A percentile compares a stretch with the other conserved stretches of the same genome.
Conservation (phyloP, 345 rosid genomes). For the Aethionema arabicum region DNA sequence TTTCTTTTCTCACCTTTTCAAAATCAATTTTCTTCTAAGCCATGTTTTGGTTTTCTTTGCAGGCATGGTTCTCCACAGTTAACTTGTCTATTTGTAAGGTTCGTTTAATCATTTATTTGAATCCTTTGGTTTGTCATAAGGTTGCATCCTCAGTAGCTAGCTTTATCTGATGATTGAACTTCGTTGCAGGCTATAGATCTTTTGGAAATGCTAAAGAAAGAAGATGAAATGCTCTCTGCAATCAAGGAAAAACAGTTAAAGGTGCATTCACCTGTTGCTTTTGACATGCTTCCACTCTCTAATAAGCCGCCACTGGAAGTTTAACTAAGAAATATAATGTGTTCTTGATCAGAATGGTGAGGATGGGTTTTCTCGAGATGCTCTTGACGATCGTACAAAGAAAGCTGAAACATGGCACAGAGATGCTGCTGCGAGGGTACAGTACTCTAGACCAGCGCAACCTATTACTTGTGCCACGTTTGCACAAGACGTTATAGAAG, state of each 20-base stretch:
- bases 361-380: slow-evolving; percentile 58
- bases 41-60: slow-evolving; percentile 28
- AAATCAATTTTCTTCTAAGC: slow-evolving; percentile 1
- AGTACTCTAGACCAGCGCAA: slow-evolving; percentile 63
- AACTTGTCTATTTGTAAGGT: slow-evolving; percentile 83
- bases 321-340: slow-evolving; percentile 16
- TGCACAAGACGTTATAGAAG: slow-evolving; percentile 96
- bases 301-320: not conserved
- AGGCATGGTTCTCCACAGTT: slow-evolving; percentile 92
- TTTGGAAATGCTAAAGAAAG: slow-evolving; percentile 81
- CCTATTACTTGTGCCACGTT: slow-evolving; percentile 96
- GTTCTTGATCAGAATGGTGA: slow-evolving; percentile 56
- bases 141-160: slow-evolving; percentile 5
- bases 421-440: slow-evolving; percentile 63
- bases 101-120: slow-evolving; percentile 28
- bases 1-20: not conserved
- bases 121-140: not conserved
- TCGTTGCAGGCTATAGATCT: slow-evolving; percentile 72
- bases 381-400: slow-evolving; percentile 72
- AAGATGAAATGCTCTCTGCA: slow-evolving; percentile 88
- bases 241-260: slow-evolving; percentile 66
- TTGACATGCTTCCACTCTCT: not conserved
- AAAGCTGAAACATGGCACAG: slow-evolving; percentile 93
- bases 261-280: slow-evolving; percentile 41
- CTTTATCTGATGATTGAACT: slow-evolving; percentile 21